These are phyloP conservation scores for Lentinula edodes DNA, from an alignment of 768 basidiomycete genomes.

Conservation along the genomic window DNA sequence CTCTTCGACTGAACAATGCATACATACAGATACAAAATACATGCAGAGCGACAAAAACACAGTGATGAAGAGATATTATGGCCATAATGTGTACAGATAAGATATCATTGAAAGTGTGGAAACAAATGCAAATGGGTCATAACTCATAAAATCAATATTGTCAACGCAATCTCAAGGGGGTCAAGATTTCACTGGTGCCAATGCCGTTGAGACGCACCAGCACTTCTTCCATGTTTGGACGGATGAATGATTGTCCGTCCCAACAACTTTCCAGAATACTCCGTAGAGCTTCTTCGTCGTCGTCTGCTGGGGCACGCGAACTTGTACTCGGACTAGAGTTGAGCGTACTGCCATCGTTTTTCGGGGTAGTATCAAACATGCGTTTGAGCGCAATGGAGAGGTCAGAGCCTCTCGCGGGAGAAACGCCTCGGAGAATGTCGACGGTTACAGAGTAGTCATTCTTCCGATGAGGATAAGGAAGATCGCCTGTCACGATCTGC, in stretches of 20 bases:
- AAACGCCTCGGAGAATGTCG: constrained; percentile 48
- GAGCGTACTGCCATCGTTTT: neutral
- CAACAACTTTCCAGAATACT: constrained; percentile 7
- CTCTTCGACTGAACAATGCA: too few species aligned
- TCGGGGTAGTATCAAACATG: neutral
- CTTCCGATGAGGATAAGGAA: constrained; percentile 47
- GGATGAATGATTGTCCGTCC: neutral
- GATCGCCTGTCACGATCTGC: constrained; percentile 44
- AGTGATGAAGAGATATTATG: neutral
- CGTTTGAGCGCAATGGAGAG: constrained; percentile 9
- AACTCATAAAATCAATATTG: neutral
- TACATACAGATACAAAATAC: neutral
- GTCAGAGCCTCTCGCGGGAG: constrained; percentile 32
- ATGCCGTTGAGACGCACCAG: neutral
- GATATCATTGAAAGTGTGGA: too few species aligned
- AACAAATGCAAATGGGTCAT: neutral
- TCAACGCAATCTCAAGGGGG: neutral
- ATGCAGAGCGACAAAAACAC: neutral
- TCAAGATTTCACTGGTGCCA: neutral
- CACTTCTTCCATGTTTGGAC: constrained; percentile 6
- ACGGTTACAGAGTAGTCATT: constrained; percentile 54
- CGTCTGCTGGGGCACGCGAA: neutral
- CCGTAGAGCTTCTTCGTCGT: neutral
- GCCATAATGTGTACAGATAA: too few species aligned
- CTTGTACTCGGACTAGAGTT: constrained; percentile 1